Base-by-base conservation (phyloP, 1,284 basidiomycete species). In the Trametes polyzona region DNA sequence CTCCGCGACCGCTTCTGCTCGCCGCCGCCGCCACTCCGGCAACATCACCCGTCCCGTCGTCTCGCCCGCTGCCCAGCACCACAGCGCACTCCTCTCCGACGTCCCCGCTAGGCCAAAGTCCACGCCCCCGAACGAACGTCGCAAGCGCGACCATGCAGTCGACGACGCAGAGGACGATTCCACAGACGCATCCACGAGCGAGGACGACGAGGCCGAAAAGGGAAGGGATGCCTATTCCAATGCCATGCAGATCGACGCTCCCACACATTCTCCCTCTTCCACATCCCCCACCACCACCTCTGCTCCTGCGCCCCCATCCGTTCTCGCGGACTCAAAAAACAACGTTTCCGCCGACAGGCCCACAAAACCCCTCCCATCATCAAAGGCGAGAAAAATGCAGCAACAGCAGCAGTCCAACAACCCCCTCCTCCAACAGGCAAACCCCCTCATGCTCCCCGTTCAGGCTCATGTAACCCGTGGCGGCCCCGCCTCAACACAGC, bases 401-500 rank as follows among this genome's bases (percentile, higher is more conserved):
- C 59, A 69, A 21, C 59, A 57, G 37, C 48, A 50, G 42, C 52
- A 58, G 12, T 57, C 66, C 11, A 65, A 67, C 58, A 65, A 71
- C 76, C 67, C 81, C 62, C 53, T 76, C 59, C 65, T 71, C 11
- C 68, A 71, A 37, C 72, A 75, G 26, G 79, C 82, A 4, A 93
- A 94, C 73, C 92, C 92, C 0, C 81, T 85, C 53, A 87, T 94
- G 83, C 74, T 93, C 10, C 93, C 92, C 32, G 77, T 88, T 1
- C 89, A 90, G 63, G 92, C 93, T 1, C 87, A 89, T 48, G 88
- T 93, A 16, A 82, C 92, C 8, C 88, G 87, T 66, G 84, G 78
- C 41, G 63, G 62, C 11, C 58, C 66, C n/a, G 58, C 61, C 0
- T 66, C 66, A 7, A 79, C 79, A 24, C 87, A 87, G 50, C 81